phyloP scores from a whole-genome alignment of 2,329 filamentous ascomycete species.

The Sarocladiaceae sp. region DNA sequence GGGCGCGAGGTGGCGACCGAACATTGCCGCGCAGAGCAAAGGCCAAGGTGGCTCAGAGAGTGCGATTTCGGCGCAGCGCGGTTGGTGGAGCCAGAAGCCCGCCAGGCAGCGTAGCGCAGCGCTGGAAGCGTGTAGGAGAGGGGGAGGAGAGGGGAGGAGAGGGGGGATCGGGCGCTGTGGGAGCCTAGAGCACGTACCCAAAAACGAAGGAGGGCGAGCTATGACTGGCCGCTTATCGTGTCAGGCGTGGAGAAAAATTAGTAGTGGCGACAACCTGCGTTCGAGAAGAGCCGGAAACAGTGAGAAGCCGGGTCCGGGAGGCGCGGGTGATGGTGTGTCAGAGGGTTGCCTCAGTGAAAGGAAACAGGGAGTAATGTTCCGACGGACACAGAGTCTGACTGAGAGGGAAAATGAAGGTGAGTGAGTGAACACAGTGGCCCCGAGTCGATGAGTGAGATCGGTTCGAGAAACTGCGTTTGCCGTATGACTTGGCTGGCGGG shows the following conservation, averaged over 20 bases:
- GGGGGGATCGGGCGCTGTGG: conserved; percentile 10
- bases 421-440: conserved; percentile 6
- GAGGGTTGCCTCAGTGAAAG: conserved; percentile 7
- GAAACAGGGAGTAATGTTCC: conserved; percentile 7
- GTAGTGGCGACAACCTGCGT: conserved; percentile 6
- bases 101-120: too few species aligned
- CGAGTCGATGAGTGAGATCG: neutral
- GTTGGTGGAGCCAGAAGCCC: conserved; percentile 19
- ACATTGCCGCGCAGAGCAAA: conserved; percentile 22
- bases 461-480: too few species aligned
- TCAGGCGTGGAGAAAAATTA: conserved; percentile 10
- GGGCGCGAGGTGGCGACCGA: conserved; percentile 30
- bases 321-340: neutral
- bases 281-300: conserved; percentile 9
- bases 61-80: conserved; percentile 33
- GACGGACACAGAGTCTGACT: neutral
- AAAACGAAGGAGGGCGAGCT: neutral
- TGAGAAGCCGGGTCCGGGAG: conserved; percentile 7
- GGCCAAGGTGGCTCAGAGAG: conserved; percentile 23
- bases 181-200: conserved; percentile 12
- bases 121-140: neutral
- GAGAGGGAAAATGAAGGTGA: conserved; percentile 1
- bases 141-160: neutral
- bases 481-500: neutral
- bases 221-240: conserved; percentile 8